Evolutionary conservation across 805 yeast species (phyloP).

Genomic region (Candida andamanensis): DNA sequence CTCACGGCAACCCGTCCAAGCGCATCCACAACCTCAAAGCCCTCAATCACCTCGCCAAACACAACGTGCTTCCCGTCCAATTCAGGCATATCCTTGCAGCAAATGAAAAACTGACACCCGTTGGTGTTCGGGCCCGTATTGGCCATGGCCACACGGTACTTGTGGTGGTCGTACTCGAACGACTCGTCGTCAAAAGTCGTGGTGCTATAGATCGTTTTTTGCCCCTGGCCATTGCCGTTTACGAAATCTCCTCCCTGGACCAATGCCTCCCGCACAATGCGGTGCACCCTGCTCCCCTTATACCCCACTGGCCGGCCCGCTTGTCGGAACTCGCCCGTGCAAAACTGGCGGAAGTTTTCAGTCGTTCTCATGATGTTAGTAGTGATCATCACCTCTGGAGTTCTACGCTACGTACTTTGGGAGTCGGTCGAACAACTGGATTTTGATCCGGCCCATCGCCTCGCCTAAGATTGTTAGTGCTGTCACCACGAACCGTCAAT

Average conservation of each 20-base stretch:
- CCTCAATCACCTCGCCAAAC: conserved; percentile 87
- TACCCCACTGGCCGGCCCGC: conserved; percentile 53
- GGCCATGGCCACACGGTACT: conserved; percentile 83
- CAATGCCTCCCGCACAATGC: conserved; percentile 32
- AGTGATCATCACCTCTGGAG: neutral
- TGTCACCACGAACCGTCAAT: no score
- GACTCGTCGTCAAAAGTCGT: conserved; percentile 46
- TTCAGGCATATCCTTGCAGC: conserved; percentile 54
- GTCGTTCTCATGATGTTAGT: conserved; percentile 22
- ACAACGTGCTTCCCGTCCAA: conserved; percentile 94
- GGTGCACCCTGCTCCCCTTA: conserved; percentile 54
- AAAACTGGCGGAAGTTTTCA: conserved; percentile 49
- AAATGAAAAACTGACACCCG: conserved; percentile 44
- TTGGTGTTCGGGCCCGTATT: conserved; percentile 49
- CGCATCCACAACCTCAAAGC: conserved; percentile 69
- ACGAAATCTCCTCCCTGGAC: conserved; percentile 37
- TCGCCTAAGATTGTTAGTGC: no score
- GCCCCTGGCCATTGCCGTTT: conserved; percentile 73
- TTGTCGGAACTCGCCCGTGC: conserved; percentile 33
- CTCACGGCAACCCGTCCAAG: conserved; percentile 3
- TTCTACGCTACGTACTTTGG: conserved; percentile 7
- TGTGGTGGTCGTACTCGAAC: conserved; percentile 64
- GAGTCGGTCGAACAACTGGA: conserved; percentile 33
- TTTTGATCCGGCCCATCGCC: conserved; percentile 34
- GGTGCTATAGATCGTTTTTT: conserved; percentile 61